Evolutionary conservation across 1,139 yeast genomes (phyloP), one percentile per base, ranked within the genome.

Genomic region (Saccharomyces hybrid): DNA sequence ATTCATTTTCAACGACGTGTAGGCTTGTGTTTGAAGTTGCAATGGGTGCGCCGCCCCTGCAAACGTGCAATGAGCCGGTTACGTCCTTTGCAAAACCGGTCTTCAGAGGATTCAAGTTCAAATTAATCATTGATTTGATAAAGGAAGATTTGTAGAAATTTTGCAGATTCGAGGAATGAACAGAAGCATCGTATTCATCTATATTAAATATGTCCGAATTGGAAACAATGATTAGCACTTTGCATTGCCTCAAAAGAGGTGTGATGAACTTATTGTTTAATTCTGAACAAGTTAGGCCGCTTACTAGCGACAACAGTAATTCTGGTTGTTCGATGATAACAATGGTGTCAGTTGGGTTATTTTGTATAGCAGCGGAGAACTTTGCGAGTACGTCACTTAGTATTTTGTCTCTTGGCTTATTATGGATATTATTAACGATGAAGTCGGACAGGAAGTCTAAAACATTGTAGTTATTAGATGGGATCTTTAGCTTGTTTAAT

Each of bases 41-140:
- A 47, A 78, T 71, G 55, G 73, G 44, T 23, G 51, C 77, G 58
- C 70, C 70, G 0, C 96, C 96, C 53, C 72, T 74, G 0, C 82
- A 70, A 0, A 88, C 75, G 0, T 80, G 75, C 51, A 88, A 63
- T 4, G 83, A 78, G 0, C 97, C 97, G 0, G 96, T 85, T 1
- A 88, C 81, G 67, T 88, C 97, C 51, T 79, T 81, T 0, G 97
- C 96, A 63, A 90, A 76, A 0, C 96, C 96, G 0, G 96, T 88
- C 4, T 80, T 76, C 57, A 88, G 71, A 0, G 95, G 90, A 59
- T 80, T 78, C 48, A 88, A 67, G 30, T 78, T 75, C 11, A 88
- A 63, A 6, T 62, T 54, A 2, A 59, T 66, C 3, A 61, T 54
- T 16, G 68, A 59, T 50, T 63, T 64, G 57, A 65, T 62, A 23